Percentiles rank a stretch among this genome's conserved stretches.
These are phyloP conservation scores for Penicillium crystallinum DNA, from an alignment of 495 filamentous ascomycete genomes.

Conservation along the genomic window DNA sequence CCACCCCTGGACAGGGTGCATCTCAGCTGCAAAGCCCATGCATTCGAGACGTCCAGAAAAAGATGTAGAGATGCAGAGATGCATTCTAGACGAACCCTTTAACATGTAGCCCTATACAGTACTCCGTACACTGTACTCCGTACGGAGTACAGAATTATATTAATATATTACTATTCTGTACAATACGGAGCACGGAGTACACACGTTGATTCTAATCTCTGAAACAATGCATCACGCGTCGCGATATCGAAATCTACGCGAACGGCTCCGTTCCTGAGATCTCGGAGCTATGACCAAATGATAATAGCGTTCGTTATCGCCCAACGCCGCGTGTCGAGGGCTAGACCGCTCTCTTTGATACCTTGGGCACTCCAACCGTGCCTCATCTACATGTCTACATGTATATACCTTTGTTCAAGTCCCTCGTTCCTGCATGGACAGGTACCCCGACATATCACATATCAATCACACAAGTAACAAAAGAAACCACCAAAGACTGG, in stretches of 20 bases:
- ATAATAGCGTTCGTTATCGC: slow-evolving; percentile 17
- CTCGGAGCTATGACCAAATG: slow-evolving; percentile 3
- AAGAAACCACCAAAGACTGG: too few relatives aligned
- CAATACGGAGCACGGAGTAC: too few relatives aligned
- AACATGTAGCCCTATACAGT: too few relatives aligned
- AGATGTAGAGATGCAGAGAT: background rate
- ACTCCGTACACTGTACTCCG: too few relatives aligned
- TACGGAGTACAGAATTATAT: too few relatives aligned
- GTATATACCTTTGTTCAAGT: background rate
- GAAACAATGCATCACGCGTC: background rate
- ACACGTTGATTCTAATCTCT: too few relatives aligned
- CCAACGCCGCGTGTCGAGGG: background rate
- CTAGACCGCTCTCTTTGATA: slow-evolving; percentile 2
- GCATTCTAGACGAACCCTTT: background rate
- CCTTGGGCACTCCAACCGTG: too few relatives aligned
- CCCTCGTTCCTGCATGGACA: slow-evolving; percentile 5
- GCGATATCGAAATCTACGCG: slow-evolving; percentile 4
- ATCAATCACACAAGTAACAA: too few relatives aligned
- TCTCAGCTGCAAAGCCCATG: slow-evolving; percentile 17
- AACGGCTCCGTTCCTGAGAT: slow-evolving; percentile 9
- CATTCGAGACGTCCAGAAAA: slow-evolving; percentile 1
- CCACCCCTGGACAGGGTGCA: slow-evolving; percentile 6
- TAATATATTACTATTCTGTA: background rate
- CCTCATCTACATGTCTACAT: background rate
- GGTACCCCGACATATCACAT: too few relatives aligned